Conservation (phyloP, 371 early-diverging fungal species). For the Mucor ambiguus region DNA sequence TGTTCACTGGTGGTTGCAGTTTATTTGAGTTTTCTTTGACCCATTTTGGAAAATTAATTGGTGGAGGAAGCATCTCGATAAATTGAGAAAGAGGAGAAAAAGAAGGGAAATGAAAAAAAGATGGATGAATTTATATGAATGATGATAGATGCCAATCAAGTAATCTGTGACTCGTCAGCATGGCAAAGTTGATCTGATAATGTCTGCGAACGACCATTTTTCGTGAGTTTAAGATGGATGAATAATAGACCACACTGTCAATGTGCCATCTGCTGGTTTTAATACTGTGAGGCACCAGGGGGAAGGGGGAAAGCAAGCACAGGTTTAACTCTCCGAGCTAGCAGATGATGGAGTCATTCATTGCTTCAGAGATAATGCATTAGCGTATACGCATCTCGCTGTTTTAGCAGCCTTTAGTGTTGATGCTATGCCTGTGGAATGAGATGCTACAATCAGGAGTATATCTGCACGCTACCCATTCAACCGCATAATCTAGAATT, state of each 20-base stretch:
- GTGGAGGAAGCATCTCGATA: constrained; percentile 54
- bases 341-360: background rate
- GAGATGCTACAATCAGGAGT: no score
- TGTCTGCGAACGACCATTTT: background rate
- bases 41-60: constrained; percentile 92
- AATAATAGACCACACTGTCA: no score
- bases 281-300: background rate
- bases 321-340: background rate
- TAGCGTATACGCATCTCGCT: background rate
- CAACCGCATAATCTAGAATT: no score
- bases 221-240: background rate
- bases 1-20: constrained; percentile 94
- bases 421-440: no score
- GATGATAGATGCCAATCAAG: background rate
- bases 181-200: background rate
- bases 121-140: background rate
- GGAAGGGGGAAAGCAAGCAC: background rate
- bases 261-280: background rate
- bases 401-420: no score
- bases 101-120: constrained; percentile 11
- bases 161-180: background rate
- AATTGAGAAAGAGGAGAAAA: constrained; percentile 10
- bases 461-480: no score
- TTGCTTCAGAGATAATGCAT: background rate
- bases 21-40: constrained; percentile 78